Evolutionary conservation across 768 basidiomycete species (phyloP), one percentile per base, ranked within the genome.

Genomic region (Mycena haematopus): DNA sequence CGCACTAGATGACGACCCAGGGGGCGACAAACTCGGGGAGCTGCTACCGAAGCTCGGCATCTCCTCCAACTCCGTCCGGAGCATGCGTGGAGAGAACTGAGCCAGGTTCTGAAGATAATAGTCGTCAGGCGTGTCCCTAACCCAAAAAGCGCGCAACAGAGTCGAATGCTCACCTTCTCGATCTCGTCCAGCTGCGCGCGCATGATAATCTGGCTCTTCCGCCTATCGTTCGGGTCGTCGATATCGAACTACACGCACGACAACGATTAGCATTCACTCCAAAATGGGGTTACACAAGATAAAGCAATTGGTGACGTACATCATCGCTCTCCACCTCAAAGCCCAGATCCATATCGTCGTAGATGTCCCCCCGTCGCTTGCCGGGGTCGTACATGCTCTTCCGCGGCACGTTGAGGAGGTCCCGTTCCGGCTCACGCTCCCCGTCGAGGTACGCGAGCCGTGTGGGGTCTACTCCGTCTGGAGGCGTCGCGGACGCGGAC

Each of bases 171-270:
- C 63, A 79, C 91, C 80, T 82, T 83, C 71, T 94, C 92, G 50
- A 94, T 89, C 73, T 90, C 89, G 70, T 94, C 92, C 24, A 94
- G 76, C 71, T 89, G 84, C 19, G 87, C 86, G 67, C 81, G 86
- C 86, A 93, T 86, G 45, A 89, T 75, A 66, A 86, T 82, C 67
- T 93, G 92, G 72, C 91, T 93, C 70, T 83, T 84, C 44, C 91
- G 82, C 61, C 84, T 83, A 74, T 92, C 91, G 69, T 91, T 80
- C 46, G 89, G 88, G 68, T 92, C 91, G 66, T 85, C 78, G 47
- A 86, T 83, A 62, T 91, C 88, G 67, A 83, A 88, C 89, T 91
- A 67, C 25, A n/a, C 9, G 22, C 2, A 44, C 19, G 9, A 38
- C 21, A 45, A 62, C 64, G 8, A 50, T n/a, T 17, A 31, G 29